Base-by-base conservation (phyloP, 257 asterid genomes). In the Euphrasia confusa region DNA sequence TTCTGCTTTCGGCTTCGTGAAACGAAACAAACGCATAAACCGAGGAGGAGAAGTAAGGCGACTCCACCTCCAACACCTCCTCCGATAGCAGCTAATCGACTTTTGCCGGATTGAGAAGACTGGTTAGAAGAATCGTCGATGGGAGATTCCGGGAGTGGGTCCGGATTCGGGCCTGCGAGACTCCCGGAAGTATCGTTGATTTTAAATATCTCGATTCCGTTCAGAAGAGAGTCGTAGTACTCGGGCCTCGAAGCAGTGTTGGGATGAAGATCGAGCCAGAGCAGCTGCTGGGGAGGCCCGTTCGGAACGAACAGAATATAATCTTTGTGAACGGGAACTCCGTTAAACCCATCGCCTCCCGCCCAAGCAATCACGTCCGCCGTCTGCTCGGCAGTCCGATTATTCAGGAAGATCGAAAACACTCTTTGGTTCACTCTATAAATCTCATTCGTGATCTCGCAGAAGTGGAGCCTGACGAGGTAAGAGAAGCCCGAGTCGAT, bases 151-250 rank as follows among this genome's bases (percentile, higher is more conserved):
- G 82, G 82, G 44, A 74, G 81, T 10, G 94, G 96, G 21, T 71
- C 57, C 2, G 98, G 98, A 66, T 85, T 90, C n/a, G 78, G 81
- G 27, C 98, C 98, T 0, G 94, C 98, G 67, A 90, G 93, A 79
- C 79, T 88, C 28, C 88, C 87, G 3, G 53, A 39, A 10, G 77
- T 52, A 62, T 82, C 85, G 44, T 18, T 90, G 28, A 88, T 27
- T 69, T 90, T 90, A 74, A 85, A 90, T 53, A 90, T 84, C 65
- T 91, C 98, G 32, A 88, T 39, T 44, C 98, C 98, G 42, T 91
- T 88, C 79, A 91, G 81, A 74, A 85, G 79, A 32, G 96, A 92
- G 74, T 91, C 92, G 57, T 80, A 82, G 66, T 26, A 68, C 28
- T 76, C 72, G 37, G 96, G 60, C 60, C 30, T 70, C 13, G 33